Evolutionary conservation across 768 basidiomycete species (phyloP).

Genomic region (Tulasnella sp.): DNA sequence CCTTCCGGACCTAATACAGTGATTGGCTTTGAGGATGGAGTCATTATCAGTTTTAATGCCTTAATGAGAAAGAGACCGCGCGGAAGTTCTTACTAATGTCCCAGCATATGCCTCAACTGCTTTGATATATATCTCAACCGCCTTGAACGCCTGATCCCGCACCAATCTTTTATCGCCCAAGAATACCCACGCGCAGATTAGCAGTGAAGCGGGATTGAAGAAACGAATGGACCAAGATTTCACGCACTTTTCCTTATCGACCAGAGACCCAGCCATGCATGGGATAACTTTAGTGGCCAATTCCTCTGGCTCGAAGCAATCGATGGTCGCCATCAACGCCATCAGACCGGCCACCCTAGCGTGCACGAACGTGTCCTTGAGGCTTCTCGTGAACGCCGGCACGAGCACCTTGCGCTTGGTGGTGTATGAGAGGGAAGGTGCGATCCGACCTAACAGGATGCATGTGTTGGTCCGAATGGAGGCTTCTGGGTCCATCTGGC

Average conservation of each 20-base stretch:
- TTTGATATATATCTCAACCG: constrained; percentile 78
- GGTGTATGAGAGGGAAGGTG: constrained; percentile 70
- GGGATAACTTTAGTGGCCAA: constrained; percentile 85
- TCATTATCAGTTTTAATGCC: background rate
- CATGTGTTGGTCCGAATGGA: constrained; percentile 97
- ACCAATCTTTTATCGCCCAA: constrained; percentile 62
- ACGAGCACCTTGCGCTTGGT: constrained; percentile 96
- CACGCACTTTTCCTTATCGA: constrained; percentile 87
- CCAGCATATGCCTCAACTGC: constrained; percentile 67
- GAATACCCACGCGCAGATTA: background rate
- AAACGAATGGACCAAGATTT: background rate
- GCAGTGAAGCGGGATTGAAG: background rate
- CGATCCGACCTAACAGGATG: constrained; percentile 86
- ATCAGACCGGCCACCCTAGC: constrained; percentile 87
- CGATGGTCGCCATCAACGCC: constrained; percentile 90
- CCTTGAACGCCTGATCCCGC: constrained; percentile 92
- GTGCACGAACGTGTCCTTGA: constrained; percentile 88
- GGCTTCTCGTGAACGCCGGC: constrained; percentile 79
- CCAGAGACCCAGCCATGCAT: constrained; percentile 60
- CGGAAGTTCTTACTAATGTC: constrained; percentile 54
- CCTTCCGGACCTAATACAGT: constrained; percentile 31
- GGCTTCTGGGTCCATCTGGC: constrained; percentile 85
- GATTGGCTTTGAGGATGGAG: constrained; percentile 38
- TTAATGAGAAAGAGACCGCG: background rate
- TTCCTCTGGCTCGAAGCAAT: constrained; percentile 81